Evolutionary conservation across 1,284 basidiomycete genomes (phyloP).

Genomic region (Sporisorium iseilematis-ciliati): DNA sequence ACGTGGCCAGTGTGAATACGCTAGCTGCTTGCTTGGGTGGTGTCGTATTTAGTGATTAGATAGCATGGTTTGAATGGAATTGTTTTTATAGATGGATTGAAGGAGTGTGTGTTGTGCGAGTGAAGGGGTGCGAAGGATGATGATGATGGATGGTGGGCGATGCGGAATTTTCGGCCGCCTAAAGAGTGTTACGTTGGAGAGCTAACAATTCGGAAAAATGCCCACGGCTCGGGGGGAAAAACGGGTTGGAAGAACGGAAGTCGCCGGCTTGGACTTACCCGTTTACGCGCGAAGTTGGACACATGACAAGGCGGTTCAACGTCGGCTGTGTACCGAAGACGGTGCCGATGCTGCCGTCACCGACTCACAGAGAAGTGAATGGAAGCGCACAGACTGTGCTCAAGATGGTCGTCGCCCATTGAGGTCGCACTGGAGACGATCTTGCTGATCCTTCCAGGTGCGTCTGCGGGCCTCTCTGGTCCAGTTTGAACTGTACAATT

Average conservation of each 20-base stretch:
- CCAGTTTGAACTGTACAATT: too few species aligned
- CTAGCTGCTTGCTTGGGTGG: conserved; percentile 12
- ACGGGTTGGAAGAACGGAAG: conserved; percentile 1
- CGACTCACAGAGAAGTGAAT: neutral
- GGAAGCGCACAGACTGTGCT: too few species aligned
- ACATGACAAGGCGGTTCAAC: too few species aligned
- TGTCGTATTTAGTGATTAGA: conserved; percentile 7
- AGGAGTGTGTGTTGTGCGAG: neutral
- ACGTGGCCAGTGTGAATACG: conserved; percentile 25
- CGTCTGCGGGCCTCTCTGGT: too few species aligned
- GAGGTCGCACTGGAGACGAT: too few species aligned
- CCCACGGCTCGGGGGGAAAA: neutral
- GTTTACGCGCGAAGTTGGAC: neutral
- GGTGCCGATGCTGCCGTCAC: neutral
- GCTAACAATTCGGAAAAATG: neutral
- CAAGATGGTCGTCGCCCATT: too few species aligned
- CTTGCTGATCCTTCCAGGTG: too few species aligned
- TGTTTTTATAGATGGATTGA: neutral
- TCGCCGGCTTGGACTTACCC: neutral
- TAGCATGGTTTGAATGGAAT: neutral
- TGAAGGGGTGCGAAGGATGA: neutral
- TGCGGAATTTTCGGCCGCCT: neutral
- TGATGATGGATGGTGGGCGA: neutral
- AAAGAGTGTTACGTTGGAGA: neutral
- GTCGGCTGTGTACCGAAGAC: conserved; percentile 1